Evolutionary conservation across 345 rosid genomes (phyloP).

Genomic region (Sisymbrium irio): DNA sequence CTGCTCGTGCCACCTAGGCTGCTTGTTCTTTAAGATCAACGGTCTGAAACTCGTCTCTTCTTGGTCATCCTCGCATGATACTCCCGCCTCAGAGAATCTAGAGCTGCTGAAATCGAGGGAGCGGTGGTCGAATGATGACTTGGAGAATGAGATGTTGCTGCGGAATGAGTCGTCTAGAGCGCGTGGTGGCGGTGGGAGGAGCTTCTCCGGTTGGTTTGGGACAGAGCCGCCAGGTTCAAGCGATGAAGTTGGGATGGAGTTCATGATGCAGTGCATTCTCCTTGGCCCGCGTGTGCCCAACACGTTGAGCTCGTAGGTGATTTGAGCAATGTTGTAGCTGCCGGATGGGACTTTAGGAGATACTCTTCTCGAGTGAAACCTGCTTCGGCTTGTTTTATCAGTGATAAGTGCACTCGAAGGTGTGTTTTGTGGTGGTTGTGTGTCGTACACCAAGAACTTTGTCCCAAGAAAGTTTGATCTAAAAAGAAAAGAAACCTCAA

Average conservation of each 20-base stretch:
- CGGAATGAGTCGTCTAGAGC: slow-evolving; percentile 58
- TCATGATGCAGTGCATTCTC: slow-evolving; percentile 64
- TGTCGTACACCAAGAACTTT: slow-evolving; percentile 60
- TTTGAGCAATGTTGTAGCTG: slow-evolving; percentile 56
- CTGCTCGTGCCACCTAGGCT: slow-evolving; percentile 73
- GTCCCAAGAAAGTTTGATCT: slow-evolving; percentile 74
- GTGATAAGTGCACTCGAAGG: slow-evolving; percentile 40
- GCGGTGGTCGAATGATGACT: slow-evolving; percentile 48
- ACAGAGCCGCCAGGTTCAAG: slow-evolving; percentile 53
- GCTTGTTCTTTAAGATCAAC: slow-evolving; percentile 56
- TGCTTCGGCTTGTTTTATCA: slow-evolving; percentile 47
- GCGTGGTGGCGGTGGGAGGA: slow-evolving; percentile 40
- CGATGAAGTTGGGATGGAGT: slow-evolving; percentile 56
- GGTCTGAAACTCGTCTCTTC: slow-evolving; percentile 48
- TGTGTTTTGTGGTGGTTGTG: slow-evolving; percentile 53
- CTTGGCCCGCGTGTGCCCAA: slow-evolving; percentile 65
- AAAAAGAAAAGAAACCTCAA: background rate
- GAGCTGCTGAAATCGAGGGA: slow-evolving; percentile 59
- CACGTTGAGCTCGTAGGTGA: slow-evolving; percentile 58
- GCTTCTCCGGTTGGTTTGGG: slow-evolving; percentile 57
- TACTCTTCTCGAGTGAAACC: slow-evolving; percentile 58
- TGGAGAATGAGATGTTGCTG: slow-evolving; percentile 51
- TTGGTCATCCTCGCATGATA: slow-evolving; percentile 38
- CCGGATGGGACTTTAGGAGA: slow-evolving; percentile 71
- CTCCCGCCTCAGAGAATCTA: slow-evolving; percentile 44